Evolutionary conservation across 352 stramenopile genomes (phyloP).

Genomic region (Poterioochromonas sp.): DNA sequence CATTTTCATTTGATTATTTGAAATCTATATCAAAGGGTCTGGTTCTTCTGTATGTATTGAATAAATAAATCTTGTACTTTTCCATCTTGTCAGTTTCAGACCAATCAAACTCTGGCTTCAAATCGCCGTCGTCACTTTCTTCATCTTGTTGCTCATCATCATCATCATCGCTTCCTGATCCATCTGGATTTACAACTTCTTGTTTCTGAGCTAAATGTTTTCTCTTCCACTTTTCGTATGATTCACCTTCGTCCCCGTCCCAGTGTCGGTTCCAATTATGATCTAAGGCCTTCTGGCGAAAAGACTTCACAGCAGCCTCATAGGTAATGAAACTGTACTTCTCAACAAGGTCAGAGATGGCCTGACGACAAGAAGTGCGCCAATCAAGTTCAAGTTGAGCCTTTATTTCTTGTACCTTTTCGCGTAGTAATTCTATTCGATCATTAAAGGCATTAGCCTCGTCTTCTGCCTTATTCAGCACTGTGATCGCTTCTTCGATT

Average conservation of each 20-base stretch:
- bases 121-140: background rate
- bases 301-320: background rate
- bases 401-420: background rate
- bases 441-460: background rate
- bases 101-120: slow-evolving; percentile 19
- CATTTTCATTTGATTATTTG: background rate
- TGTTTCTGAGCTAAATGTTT: background rate
- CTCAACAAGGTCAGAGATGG: background rate
- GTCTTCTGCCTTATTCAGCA: background rate
- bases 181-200: background rate
- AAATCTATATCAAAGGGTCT: background rate
- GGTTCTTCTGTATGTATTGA: background rate
- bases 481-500: background rate
- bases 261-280: slow-evolving; percentile 17
- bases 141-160: background rate
- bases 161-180: background rate
- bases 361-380: background rate
- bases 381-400: background rate
- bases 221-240: background rate
- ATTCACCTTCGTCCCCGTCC: slow-evolving; percentile 16
- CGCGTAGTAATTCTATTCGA: background rate
- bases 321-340: slow-evolving; percentile 22
- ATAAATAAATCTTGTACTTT: background rate
- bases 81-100: slow-evolving; percentile 3
- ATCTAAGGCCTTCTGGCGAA: background rate